Percentiles rank a stretch among this genome's conserved stretches.
These are phyloP conservation scores for Massariosphaeria phaeospora DNA, from an alignment of 495 filamentous ascomycete species.

Conservation along the genomic window DNA sequence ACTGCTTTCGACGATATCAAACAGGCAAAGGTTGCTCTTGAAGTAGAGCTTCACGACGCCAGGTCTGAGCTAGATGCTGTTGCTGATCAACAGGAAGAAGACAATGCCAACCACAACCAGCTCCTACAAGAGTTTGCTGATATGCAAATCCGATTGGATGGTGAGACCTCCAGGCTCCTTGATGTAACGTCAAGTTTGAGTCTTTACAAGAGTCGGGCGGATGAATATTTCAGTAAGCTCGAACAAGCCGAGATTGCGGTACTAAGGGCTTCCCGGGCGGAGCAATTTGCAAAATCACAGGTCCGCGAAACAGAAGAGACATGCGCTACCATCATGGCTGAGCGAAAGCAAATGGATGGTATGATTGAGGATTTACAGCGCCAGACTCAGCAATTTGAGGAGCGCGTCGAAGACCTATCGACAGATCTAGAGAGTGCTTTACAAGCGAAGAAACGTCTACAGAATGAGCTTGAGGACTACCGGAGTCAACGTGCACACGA, in stretches of 20 bases:
- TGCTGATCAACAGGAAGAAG: slow-evolving; percentile 70
- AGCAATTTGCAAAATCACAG: slow-evolving; percentile 89
- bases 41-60: slow-evolving; percentile 86
- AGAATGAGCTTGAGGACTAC: slow-evolving; percentile 98
- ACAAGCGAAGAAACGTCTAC: slow-evolving; percentile 89
- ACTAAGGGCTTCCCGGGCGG: slow-evolving; percentile 83
- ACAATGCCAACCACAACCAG: slow-evolving; percentile 75
- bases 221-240: slow-evolving; percentile 96
- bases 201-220: slow-evolving; percentile 86
- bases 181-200: slow-evolving; percentile 79
- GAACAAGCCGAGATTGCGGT: slow-evolving; percentile 96
- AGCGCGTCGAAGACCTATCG: slow-evolving; percentile 84
- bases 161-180: slow-evolving; percentile 75
- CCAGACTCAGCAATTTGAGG: slow-evolving; percentile 82
- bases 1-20: slow-evolving; percentile 79
- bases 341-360: slow-evolving; percentile 84
- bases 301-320: slow-evolving; percentile 86
- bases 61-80: slow-evolving; percentile 80
- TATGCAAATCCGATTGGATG: slow-evolving; percentile 86
- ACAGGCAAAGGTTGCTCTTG: slow-evolving; percentile 66
- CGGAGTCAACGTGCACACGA: slow-evolving; percentile 91
- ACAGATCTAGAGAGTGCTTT: slow-evolving; percentile 81
- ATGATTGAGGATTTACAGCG: slow-evolving; percentile 86
- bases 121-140: slow-evolving; percentile 90
- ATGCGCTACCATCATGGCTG: slow-evolving; percentile 83